Base-by-base conservation (phyloP, 176 grass and related monocot species). In the Typha latifolia region DNA sequence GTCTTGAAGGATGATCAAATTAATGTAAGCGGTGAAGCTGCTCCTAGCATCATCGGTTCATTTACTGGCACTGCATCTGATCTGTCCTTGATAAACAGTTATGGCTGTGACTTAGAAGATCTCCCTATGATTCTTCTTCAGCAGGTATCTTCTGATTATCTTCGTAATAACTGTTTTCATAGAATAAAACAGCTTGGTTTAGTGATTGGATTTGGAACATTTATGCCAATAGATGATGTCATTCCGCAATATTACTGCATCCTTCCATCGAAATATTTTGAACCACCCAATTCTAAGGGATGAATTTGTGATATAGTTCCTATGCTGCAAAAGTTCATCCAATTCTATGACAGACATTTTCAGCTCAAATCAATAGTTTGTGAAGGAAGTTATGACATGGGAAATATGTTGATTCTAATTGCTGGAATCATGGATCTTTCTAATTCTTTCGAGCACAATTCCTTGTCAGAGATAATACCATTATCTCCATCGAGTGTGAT, bases 91-190 rank as follows among this genome's bases (percentile, higher is more conserved):
- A 66, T 96, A 66, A 89, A 84, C 48, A 77, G 61, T 80, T 92
- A 89, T 75, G 87, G 66, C 47, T 92, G 94, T 75, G 94, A 97
- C 72, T 79, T 97, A 69, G 89, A 97, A 72, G 89, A 97, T 78
- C 86, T 97, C 31, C 76, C 94, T 20, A 89, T 87, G 75, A 81
- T 97, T 80, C 77, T 97, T 84, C 83, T 97, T 49, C 88, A 97
- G 69, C 93, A 97, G 93, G 88, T 97, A 78, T 18, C 3, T 20
- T 55, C 12, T 50, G 13, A 49, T 78, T 71, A 51, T 65, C 32
- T 71, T 27, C 47, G 12, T 37, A 12, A 65, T 65, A 16, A 65
- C 26, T n/a, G 19, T 19, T 32, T 37, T 16, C 32, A 12, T n/a
- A 34, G 29, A 59, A 59, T 59, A 59, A 59, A 59, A 21, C 16